These are phyloP conservation scores for Craspedostauros australis DNA, from an alignment of 108 stramenopile genomes.

Conservation along the genomic window DNA sequence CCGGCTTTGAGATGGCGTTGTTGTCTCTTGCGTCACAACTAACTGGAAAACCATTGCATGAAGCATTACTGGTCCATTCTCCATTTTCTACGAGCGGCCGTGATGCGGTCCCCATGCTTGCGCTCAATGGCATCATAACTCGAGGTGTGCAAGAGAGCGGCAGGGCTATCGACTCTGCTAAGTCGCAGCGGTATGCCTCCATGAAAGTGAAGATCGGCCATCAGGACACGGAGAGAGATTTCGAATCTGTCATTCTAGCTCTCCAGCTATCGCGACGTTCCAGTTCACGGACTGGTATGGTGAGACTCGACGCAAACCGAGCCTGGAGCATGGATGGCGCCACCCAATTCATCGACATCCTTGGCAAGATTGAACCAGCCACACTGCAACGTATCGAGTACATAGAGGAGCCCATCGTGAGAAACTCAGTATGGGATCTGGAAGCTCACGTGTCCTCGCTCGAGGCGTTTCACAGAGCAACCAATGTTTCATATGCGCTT, in stretches of 20 bases:
- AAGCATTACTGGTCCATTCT: constrained; percentile 34
- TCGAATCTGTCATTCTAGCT: constrained; percentile 18
- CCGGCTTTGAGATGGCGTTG: constrained; percentile 82
- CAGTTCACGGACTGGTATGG: constrained; percentile 1
- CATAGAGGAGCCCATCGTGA: constrained; percentile 71
- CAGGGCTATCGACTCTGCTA: not conserved
- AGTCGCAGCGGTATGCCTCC: constrained; percentile 30
- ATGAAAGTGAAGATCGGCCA: constrained; percentile 81
- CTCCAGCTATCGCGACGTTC: constrained; percentile 1
- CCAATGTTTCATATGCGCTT: constrained; percentile 56
- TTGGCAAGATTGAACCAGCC: constrained; percentile 26
- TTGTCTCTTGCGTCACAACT: constrained; percentile 57
- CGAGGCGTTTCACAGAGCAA: constrained; percentile 36
- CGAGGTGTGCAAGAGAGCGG: constrained; percentile 12
- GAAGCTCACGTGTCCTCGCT: constrained; percentile 41
- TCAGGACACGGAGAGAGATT: constrained; percentile 31
- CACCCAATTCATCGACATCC: constrained; percentile 29
- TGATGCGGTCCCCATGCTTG: constrained; percentile 11
- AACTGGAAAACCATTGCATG: constrained; percentile 40
- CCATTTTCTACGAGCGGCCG: not conserved
- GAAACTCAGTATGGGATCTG: constrained; percentile 33
- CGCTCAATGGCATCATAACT: constrained; percentile 68
- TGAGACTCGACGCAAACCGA: constrained; percentile 75
- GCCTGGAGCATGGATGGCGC: constrained; percentile 51
- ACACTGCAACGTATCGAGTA: constrained; percentile 43